Conservation (phyloP, 2,329 filamentous ascomycete species). For the Pleoardoris graminearum region DNA sequence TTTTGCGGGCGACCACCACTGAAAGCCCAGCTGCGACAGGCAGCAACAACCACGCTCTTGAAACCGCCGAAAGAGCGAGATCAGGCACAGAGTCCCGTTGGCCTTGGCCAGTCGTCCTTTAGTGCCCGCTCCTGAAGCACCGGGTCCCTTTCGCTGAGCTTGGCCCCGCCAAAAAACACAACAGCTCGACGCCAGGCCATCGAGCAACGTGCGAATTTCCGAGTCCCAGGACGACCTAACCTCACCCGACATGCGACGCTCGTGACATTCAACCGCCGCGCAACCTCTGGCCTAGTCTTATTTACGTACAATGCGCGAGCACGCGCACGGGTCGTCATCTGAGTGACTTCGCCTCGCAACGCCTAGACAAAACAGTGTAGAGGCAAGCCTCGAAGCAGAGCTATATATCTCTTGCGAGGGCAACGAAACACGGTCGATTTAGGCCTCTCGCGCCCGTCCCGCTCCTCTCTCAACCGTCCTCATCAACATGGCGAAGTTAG, state of each 20-base stretch:
- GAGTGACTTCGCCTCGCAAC: constrained; percentile 38
- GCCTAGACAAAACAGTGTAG: constrained; percentile 20
- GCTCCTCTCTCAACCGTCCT: constrained; percentile 11
- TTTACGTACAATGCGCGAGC: constrained; percentile 29
- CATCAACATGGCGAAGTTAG: constrained; percentile 67
- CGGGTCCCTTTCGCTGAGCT: constrained; percentile 1
- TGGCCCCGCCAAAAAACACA: constrained; percentile 11
- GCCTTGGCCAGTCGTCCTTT: neutral
- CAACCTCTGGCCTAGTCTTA: constrained; percentile 2
- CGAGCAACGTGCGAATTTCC: constrained; percentile 8
- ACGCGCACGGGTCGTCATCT: constrained; percentile 38
- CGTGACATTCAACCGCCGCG: constrained; percentile 14
- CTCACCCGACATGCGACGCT: constrained; percentile 27
- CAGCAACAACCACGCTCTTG: neutral
- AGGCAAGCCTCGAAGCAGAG: constrained; percentile 11
- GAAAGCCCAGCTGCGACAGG: neutral
- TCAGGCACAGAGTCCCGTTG: neutral
- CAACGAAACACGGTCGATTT: neutral
- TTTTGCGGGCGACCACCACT: neutral
- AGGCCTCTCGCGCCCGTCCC: neutral
- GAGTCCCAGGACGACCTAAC: constrained; percentile 6
- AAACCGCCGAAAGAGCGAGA: neutral
- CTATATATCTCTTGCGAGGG: constrained; percentile 18
- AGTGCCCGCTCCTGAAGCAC: too few relatives aligned
- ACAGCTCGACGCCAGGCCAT: constrained; percentile 7